phyloP scores from a whole-genome alignment of 2,329 filamentous ascomycete genomes.

The Tolypocladium pustulatum region DNA sequence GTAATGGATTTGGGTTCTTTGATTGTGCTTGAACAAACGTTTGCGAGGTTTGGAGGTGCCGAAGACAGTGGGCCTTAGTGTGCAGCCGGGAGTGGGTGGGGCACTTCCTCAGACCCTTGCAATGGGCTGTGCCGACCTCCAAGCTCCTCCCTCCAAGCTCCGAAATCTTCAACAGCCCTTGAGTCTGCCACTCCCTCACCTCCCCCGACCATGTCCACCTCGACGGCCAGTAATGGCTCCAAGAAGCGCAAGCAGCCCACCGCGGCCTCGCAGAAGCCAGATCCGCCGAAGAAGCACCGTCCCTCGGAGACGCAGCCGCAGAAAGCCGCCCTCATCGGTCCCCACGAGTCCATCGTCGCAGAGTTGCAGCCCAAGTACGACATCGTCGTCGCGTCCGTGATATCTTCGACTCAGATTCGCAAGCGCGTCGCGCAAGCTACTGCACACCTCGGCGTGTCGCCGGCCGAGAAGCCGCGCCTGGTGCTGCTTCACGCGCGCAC shows the following conservation, averaged over 20 bases:
- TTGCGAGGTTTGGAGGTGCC: background rate
- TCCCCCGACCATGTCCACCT: conserved; percentile 2
- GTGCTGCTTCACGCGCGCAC: conserved; percentile 42
- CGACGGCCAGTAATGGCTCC: background rate
- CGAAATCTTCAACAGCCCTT: background rate
- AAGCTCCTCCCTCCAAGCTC: background rate
- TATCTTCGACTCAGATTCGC: conserved; percentile 49
- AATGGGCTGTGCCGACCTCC: background rate
- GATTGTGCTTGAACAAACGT: background rate
- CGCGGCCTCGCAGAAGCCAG: background rate
- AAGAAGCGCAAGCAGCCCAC: conserved; percentile 5
- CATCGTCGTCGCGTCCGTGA: conserved; percentile 41
- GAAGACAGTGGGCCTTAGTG: background rate
- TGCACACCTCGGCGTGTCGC: conserved; percentile 26
- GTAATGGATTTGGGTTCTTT: too few relatives aligned
- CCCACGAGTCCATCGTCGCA: conserved; percentile 31
- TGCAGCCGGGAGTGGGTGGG: background rate
- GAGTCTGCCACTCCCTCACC: background rate
- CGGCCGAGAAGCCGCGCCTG: conserved; percentile 15
- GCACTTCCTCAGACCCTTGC: background rate
- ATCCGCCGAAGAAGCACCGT: conserved; percentile 4
- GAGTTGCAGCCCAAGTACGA: conserved; percentile 36
- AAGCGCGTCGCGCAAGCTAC: conserved; percentile 38
- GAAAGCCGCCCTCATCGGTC: conserved; percentile 16
- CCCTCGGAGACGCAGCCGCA: conserved; percentile 3